These are phyloP conservation scores for Lolium multiflorum DNA, from an alignment of 176 grass and related monocot genomes.

Conservation along the genomic window DNA sequence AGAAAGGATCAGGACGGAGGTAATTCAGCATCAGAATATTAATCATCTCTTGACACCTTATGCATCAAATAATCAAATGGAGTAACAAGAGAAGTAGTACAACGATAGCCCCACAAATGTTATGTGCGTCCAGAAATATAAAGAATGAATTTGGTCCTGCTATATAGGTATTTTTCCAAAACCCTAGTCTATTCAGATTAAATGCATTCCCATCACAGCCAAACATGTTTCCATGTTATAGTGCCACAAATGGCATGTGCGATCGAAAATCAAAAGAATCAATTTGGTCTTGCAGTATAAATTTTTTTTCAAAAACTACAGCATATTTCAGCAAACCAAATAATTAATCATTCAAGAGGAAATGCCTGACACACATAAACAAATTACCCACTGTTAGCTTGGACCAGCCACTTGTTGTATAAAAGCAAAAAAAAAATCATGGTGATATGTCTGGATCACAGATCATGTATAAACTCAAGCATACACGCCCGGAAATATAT, in stretches of 20 bases:
- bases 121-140: neutral
- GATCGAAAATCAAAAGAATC: neutral
- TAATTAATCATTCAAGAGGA: neutral
- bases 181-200: neutral
- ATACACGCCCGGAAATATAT: neutral
- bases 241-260: neutral
- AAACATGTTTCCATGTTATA: neutral
- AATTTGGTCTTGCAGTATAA: neutral
- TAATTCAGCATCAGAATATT: conserved; percentile 2
- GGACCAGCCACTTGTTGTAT: neutral
- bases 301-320: neutral
- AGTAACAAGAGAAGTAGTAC: neutral
- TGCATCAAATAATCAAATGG: neutral
- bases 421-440: neutral
- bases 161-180: neutral
- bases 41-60: neutral
- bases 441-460: neutral
- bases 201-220: neutral
- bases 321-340: neutral
- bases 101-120: neutral
- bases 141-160: neutral
- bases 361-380: neutral
- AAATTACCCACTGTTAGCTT: neutral
- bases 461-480: neutral
- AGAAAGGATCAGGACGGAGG: neutral